phyloP scores from a whole-genome alignment of 2,329 filamentous ascomycete genomes.

The Pestalotiopsis sp. region DNA sequence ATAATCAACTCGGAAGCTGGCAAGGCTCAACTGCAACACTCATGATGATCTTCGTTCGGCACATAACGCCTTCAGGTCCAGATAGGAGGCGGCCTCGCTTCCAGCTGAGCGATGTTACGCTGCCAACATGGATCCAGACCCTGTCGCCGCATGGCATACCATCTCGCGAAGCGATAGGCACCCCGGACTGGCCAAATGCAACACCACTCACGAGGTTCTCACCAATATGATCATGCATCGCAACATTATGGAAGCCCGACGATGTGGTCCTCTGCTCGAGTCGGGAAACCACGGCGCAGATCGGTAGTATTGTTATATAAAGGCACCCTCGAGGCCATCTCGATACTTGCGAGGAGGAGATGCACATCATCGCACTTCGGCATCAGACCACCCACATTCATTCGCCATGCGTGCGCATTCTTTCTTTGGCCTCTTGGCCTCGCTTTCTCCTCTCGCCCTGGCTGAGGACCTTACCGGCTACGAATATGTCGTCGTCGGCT shows the following conservation, averaged over 20 bases:
- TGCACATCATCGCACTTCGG: background rate
- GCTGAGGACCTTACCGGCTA: slow-evolving; percentile 35
- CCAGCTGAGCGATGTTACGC: background rate
- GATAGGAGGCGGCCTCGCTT: background rate
- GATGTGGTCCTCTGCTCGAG: background rate
- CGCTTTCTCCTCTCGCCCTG: background rate
- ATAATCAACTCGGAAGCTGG: background rate
- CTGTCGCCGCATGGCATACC: background rate
- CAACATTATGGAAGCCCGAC: background rate
- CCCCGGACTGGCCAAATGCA: background rate
- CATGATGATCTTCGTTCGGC: background rate
- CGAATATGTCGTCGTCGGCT: slow-evolving; percentile 64
- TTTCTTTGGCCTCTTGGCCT: background rate
- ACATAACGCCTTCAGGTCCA: background rate
- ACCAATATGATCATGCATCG: background rate
- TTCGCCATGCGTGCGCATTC: background rate
- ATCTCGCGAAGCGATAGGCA: background rate
- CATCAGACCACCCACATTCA: background rate
- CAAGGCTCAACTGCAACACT: background rate
- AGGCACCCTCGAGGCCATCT: background rate
- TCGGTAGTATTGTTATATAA: background rate
- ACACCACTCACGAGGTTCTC: background rate
- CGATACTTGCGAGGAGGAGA: background rate
- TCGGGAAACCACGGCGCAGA: background rate
- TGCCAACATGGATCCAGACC: background rate